These are phyloP conservation scores for Huntiella moniliformis DNA, from an alignment of 2,329 filamentous ascomycete genomes.

Conservation along the genomic window DNA sequence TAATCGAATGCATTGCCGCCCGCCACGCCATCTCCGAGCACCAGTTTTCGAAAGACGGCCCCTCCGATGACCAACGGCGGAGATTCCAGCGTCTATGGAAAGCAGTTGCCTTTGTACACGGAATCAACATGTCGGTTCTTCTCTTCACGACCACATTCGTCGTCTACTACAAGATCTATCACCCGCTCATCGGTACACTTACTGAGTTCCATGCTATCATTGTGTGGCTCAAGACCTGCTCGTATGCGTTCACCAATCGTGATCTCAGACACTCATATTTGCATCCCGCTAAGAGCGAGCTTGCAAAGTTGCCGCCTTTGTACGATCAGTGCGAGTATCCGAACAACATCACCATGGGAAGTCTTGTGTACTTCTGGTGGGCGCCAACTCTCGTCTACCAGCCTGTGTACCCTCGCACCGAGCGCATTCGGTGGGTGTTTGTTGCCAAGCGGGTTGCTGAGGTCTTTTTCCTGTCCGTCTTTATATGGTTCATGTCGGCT, in stretches of 20 bases:
- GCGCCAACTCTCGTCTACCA: slow-evolving; percentile 93
- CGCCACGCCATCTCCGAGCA: slow-evolving; percentile 47
- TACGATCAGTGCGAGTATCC: slow-evolving; percentile 79
- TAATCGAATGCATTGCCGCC: slow-evolving; percentile 73
- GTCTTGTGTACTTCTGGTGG: slow-evolving; percentile 94
- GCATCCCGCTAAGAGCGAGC: slow-evolving; percentile 49
- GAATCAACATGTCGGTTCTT: slow-evolving; percentile 64
- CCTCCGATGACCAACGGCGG: slow-evolving; percentile 39
- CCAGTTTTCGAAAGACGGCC: slow-evolving; percentile 19
- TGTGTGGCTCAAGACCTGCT: slow-evolving; percentile 89
- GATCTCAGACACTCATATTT: slow-evolving; percentile 83
- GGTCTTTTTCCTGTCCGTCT: slow-evolving; percentile 56
- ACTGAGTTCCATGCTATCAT: slow-evolving; percentile 84
- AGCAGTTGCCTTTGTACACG: slow-evolving; percentile 61
- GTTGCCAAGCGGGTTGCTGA: slow-evolving; percentile 69
- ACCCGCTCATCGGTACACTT: slow-evolving; percentile 81
- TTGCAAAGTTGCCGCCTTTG: slow-evolving; percentile 56
- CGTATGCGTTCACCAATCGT: slow-evolving; percentile 90
- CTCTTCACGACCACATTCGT: slow-evolving; percentile 64
- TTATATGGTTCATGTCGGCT: slow-evolving; percentile 88
- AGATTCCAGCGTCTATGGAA: slow-evolving; percentile 63
- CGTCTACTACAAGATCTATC: slow-evolving; percentile 81
- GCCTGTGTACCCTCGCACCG: slow-evolving; percentile 78
- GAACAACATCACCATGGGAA: slow-evolving; percentile 69
- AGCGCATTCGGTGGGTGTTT: slow-evolving; percentile 69